Conservation (phyloP, 75 land plant species). For the Adiantum capillusveneris region DNA sequence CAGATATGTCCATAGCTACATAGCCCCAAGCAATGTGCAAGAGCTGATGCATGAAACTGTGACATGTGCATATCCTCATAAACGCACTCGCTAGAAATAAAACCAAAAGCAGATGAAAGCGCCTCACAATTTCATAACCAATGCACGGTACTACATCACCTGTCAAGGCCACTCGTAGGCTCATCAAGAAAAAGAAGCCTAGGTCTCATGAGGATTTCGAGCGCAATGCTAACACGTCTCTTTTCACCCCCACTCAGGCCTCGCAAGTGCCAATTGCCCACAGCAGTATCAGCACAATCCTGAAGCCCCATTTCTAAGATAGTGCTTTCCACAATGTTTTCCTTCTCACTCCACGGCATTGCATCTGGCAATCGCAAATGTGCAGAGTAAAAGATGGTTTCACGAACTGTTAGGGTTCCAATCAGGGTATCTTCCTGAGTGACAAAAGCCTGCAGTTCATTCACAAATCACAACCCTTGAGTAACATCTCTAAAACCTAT, state of each 20-base stretch:
- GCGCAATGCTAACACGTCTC: conserved; percentile 82
- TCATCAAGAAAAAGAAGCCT: conserved; percentile 85
- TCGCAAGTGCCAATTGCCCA: conserved; percentile 94
- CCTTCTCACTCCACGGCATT: conserved; percentile 69
- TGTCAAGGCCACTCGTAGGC: conserved; percentile 98
- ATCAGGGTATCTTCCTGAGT: conserved; percentile 88
- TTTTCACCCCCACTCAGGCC: conserved; percentile 97
- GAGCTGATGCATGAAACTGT: too few species aligned
- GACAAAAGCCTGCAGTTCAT: conserved; percentile 87
- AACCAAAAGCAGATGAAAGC: too few species aligned
- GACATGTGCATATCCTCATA: too few species aligned
- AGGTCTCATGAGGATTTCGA: conserved; percentile 93
- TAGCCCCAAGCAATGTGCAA: too few species aligned
- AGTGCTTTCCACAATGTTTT: conserved; percentile 70
- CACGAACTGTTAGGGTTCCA: conserved; percentile 83
- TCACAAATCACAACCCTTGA: not conserved
- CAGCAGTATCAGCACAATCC: conserved; percentile 86
- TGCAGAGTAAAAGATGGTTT: conserved; percentile 79
- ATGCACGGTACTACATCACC: too few species aligned
- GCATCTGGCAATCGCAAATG: conserved; percentile 61
- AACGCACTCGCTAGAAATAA: too few species aligned
- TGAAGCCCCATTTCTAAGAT: conserved; percentile 93
- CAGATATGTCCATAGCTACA: too few species aligned
- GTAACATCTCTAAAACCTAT: not conserved
- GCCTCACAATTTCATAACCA: too few species aligned